Percentiles rank a stretch among this genome's conserved stretches.
Conservation (phyloP, 1,284 basidiomycete genomes). For the Heimioporus punctisporus region DNA sequence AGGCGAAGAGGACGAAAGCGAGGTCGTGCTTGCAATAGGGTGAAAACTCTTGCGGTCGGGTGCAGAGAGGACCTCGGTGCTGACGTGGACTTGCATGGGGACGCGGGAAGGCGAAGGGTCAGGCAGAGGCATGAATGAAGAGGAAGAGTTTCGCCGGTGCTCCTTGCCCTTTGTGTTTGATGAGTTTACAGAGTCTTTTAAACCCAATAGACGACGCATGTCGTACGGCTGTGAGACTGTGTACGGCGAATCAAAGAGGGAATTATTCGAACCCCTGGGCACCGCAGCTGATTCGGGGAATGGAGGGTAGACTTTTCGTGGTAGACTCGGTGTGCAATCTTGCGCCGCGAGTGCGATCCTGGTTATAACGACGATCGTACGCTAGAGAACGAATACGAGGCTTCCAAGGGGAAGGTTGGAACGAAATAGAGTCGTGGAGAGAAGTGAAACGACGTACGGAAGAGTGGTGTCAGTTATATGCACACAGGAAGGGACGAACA, state of each 20-base stretch:
- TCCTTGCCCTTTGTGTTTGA: conserved; percentile 26
- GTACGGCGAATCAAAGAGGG: conserved; percentile 18
- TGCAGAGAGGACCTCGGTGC: conserved; percentile 29
- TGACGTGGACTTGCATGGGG: conserved; percentile 29
- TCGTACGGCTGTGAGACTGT: conserved; percentile 11
- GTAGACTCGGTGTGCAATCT: conserved; percentile 14
- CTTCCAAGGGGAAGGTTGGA: neutral
- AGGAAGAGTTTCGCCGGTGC: conserved; percentile 11
- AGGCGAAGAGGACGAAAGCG: conserved; percentile 17
- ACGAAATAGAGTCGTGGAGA: conserved; percentile 8
- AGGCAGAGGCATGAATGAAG: conserved; percentile 6
- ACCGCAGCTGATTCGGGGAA: conserved; percentile 22
- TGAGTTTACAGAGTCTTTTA: conserved; percentile 22
- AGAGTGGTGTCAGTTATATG: conserved; percentile 27
- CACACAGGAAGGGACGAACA: conserved; percentile 9
- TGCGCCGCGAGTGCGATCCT: neutral
- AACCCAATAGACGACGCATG: conserved; percentile 33
- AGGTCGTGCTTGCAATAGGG: conserved; percentile 25
- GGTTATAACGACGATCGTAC: conserved; percentile 3
- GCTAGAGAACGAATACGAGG: neutral
- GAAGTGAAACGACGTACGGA: conserved; percentile 10
- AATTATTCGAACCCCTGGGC: conserved; percentile 9
- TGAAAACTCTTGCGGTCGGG: conserved; percentile 14
- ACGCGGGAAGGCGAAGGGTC: conserved; percentile 4
- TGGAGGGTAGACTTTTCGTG: conserved; percentile 1